These are phyloP conservation scores for Biancaea sappan DNA, from an alignment of 306 rosid genomes.

Conservation along the genomic window DNA sequence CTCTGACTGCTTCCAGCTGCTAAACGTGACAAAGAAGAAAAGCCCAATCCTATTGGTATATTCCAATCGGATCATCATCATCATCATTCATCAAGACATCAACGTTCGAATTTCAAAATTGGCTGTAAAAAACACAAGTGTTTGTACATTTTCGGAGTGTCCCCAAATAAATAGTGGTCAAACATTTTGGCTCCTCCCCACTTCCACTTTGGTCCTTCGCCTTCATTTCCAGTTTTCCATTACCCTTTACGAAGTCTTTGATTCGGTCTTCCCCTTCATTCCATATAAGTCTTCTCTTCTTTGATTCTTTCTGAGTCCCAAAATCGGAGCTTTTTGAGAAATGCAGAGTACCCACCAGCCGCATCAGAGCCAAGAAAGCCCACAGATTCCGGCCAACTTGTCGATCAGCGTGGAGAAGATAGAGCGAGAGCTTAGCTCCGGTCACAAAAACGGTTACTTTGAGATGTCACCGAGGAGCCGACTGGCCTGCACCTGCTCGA, in stretches of 20 bases:
- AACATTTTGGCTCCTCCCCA: not conserved
- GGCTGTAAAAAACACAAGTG: not conserved
- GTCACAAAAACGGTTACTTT: conserved; percentile 30
- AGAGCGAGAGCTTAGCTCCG: conserved; percentile 7
- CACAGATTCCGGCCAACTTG: conserved; percentile 28
- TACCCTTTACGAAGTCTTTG: conserved; percentile 30
- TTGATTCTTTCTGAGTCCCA: not conserved
- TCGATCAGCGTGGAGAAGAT: not conserved
- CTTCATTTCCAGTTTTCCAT: no score
- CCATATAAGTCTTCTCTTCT: not conserved
- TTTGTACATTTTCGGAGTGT: no score
- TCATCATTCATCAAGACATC: no score
- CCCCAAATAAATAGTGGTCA: conserved; percentile 28
- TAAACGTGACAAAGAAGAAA: conserved; percentile 35
- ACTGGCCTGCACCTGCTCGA: conserved; percentile 54
- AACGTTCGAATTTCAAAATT: conserved; percentile 47
- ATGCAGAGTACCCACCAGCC: conserved; percentile 41
- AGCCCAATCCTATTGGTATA: not conserved
- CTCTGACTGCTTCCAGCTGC: conserved; percentile 35
- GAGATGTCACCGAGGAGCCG: conserved; percentile 40
- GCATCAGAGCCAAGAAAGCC: conserved; percentile 32
- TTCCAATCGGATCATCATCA: conserved; percentile 32
- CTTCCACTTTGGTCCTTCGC: not conserved
- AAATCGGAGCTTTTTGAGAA: not conserved
- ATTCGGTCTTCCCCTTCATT: not conserved